A percentile compares a stretch with the other conserved stretches of the same genome.
Conservation (phyloP, 2,329 filamentous ascomycete genomes). For the Pseudogymnoascus destructans region DNA sequence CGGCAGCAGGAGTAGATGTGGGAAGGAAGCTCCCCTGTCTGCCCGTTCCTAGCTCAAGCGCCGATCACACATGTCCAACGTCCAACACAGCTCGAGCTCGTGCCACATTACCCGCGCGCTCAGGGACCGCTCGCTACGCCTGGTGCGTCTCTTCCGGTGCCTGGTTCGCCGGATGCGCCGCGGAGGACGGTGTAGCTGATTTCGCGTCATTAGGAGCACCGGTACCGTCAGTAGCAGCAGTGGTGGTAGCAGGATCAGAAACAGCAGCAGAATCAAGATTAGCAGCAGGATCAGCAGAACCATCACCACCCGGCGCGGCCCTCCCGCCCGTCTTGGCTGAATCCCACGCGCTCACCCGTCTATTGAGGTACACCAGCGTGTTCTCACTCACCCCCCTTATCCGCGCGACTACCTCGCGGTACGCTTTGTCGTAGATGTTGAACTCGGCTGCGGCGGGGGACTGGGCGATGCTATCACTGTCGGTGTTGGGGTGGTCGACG, state of each 20-base stretch:
- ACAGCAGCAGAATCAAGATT: neutral
- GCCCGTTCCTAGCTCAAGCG: neutral
- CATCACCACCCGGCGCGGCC: neutral
- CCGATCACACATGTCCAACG: neutral
- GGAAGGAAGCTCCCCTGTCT: neutral
- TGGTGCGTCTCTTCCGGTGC: neutral
- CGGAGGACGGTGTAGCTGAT: neutral
- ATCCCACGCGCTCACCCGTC: slow-evolving; percentile 32
- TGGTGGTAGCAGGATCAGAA: neutral
- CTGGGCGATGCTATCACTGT: slow-evolving; percentile 53
- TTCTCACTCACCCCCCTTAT: slow-evolving; percentile 42
- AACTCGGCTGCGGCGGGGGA: slow-evolving; percentile 75
- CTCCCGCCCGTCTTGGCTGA: neutral
- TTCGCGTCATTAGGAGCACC: neutral
- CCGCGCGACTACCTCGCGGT: slow-evolving; percentile 65
- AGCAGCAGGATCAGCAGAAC: neutral
- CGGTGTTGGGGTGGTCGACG: slow-evolving; percentile 29
- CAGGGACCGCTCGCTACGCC: neutral
- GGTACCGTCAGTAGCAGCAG: neutral
- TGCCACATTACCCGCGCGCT: neutral
- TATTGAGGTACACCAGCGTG: slow-evolving; percentile 45
- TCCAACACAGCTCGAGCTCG: neutral
- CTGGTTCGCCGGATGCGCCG: neutral
- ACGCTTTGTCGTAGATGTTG: slow-evolving; percentile 80
- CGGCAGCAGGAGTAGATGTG: neutral